Conservation (phyloP, 805 yeast genomes). For the Cyberlindnera amylophila region DNA sequence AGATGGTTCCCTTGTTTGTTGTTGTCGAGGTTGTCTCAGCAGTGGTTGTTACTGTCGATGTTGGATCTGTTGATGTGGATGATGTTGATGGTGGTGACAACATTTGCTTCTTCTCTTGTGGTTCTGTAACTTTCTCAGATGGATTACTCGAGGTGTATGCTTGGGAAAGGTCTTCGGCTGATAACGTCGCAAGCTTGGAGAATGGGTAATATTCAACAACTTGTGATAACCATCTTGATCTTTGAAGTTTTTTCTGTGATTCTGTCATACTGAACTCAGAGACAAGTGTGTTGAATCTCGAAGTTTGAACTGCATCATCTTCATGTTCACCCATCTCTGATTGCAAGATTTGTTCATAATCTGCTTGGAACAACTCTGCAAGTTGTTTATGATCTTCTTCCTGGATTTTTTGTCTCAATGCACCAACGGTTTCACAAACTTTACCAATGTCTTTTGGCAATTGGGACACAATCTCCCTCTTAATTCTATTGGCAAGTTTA, state of each 20-base stretch:
- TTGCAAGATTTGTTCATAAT: slow-evolving; percentile 28
- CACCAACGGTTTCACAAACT: slow-evolving; percentile 67
- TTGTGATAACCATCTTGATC: slow-evolving; percentile 84
- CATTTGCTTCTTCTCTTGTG: background rate
- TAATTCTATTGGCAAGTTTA: slow-evolving; percentile 74
- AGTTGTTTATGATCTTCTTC: slow-evolving; percentile 42
- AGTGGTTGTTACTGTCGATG: background rate
- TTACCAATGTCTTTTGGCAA: slow-evolving; percentile 70
- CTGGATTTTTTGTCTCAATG: slow-evolving; percentile 53
- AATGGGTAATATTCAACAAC: slow-evolving; percentile 89
- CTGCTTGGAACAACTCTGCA: slow-evolving; percentile 21
- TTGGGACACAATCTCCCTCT: slow-evolving; percentile 61
- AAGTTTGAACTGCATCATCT: slow-evolving; percentile 65
- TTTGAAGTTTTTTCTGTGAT: slow-evolving; percentile 48
- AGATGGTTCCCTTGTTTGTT: slow-evolving; percentile 48
- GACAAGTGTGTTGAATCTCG: slow-evolving; percentile 57
- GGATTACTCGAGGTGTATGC: slow-evolving; percentile 29
- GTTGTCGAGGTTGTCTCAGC: background rate
- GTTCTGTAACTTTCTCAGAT: background rate
- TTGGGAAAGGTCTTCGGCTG: slow-evolving; percentile 52
- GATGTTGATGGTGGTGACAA: background rate
- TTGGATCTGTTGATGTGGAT: slow-evolving; percentile 22
- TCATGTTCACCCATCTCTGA: slow-evolving; percentile 52
- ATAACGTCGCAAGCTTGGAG: slow-evolving; percentile 52
- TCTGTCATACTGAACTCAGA: slow-evolving; percentile 54